Evolutionary conservation across 352 stramenopile genomes (phyloP).

Genomic region (Phytopythium helicoides): DNA sequence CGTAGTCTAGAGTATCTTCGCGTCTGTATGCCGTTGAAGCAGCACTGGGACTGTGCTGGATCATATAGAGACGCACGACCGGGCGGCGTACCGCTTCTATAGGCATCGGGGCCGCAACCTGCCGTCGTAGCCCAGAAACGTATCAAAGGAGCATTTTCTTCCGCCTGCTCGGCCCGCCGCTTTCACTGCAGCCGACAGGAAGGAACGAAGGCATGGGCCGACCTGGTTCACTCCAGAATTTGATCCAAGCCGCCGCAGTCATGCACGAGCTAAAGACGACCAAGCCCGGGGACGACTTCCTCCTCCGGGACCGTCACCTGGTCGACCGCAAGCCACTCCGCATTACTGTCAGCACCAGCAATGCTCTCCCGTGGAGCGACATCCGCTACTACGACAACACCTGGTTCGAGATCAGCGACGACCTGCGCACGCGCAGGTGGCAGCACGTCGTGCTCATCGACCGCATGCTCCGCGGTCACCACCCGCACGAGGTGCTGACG

Average conservation of each 20-base stretch:
- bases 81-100: slow-evolving; percentile 3
- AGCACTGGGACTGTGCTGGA: slow-evolving; percentile 1
- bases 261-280: slow-evolving; percentile 6
- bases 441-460: slow-evolving; percentile 49
- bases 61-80: slow-evolving; percentile 10
- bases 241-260: not conserved
- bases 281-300: not conserved
- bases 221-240: slow-evolving; percentile 1
- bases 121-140: slow-evolving; percentile 3
- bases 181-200: not conserved
- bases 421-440: slow-evolving; percentile 7
- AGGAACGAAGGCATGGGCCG: slow-evolving; percentile 1
- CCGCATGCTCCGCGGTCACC: slow-evolving; percentile 57
- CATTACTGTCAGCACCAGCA: too few relatives aligned
- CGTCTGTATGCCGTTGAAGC: not conserved
- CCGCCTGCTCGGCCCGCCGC: not conserved
- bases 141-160: slow-evolving; percentile 1
- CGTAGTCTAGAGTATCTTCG: too few relatives aligned
- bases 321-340: not conserved
- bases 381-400: slow-evolving; percentile 7
- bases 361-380: not conserved
- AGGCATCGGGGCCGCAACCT: not conserved
- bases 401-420: slow-evolving; percentile 9
- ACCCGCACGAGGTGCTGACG: slow-evolving; percentile 58
- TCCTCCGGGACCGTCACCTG: not conserved